Evolutionary conservation across 169 alveolate genomes (phyloP), one percentile per base, ranked within the genome.

Genomic region (Plasmodium billcollinsi): DNA sequence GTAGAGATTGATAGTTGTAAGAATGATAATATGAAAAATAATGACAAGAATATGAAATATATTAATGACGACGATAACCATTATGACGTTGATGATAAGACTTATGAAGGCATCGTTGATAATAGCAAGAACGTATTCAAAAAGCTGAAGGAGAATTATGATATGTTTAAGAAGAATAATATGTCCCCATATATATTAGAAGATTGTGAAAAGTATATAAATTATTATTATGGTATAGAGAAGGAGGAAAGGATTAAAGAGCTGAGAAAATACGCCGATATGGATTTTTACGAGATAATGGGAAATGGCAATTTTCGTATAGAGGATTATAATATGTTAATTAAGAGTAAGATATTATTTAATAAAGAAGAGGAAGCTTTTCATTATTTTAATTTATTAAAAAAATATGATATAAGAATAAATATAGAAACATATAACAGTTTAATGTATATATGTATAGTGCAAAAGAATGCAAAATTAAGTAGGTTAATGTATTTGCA

Each of bases 401-500:
- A 85, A 54, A 49, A 29, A 15, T 76, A 70, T 69, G 93, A 91
- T 29, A 56, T 92, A 21, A 66, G 45, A 24, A 71, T 93, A 49
- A 90, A 93, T 39, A 75, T 61, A 1, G 96, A 95, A 49, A 71
- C 94, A 14, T 95, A 94, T 90, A 92, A 93, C 74, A 88, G 92
- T 76, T 73, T 92, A 58, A 70, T 91, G 70, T 63, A 91, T 52
- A 75, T 91, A n/a, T 90, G 94, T 24, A n/a, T 59, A 52, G 88
- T 61, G 2, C 78, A 86, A 15, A 72, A 88, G 1, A 88, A 90
- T 56, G 94, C 95, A 18, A 93, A 88, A 56, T 58, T 76, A 2
- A 93, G 96, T 33, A 74, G 97, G 50, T 74, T 88, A 85, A 83
- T 96, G n/a, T 96, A 74, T 72, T 71, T 96, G 56, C 93, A 92